Conservation (phyloP, 495 filamentous ascomycete species). For the Podospora pseudocomata region DNA sequence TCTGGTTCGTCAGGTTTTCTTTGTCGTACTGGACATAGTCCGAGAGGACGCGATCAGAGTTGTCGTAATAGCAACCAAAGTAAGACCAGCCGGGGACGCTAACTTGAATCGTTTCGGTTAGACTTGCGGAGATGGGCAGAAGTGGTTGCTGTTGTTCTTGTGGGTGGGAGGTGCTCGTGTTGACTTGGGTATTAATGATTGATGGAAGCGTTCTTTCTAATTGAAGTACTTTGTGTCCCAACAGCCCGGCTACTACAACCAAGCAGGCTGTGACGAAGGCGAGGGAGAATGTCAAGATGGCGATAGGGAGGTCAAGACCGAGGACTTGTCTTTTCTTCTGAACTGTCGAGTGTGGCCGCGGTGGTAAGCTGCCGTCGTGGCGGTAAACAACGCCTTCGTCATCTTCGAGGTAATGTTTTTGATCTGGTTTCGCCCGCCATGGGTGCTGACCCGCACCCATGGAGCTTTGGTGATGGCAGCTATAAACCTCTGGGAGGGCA, state of each 20-base stretch:
- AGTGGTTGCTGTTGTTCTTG: not conserved
- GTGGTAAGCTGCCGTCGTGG: not conserved
- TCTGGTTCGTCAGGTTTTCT: conserved; percentile 5
- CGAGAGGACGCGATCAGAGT: not conserved
- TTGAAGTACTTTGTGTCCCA: conserved; percentile 1
- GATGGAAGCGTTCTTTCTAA: not conserved
- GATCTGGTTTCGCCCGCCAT: conserved; percentile 1
- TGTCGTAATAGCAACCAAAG: conserved; percentile 5
- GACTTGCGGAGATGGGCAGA: not conserved
- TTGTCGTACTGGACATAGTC: not conserved
- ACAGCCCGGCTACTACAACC: not conserved
- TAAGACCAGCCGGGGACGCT: conserved; percentile 2
- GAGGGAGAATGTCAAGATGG: conserved; percentile 2
- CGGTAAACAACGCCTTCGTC: not conserved
- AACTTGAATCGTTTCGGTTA: conserved; percentile 1
- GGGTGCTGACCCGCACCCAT: conserved; percentile 4
- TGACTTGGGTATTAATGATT: not conserved
- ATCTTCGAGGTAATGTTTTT: not conserved
- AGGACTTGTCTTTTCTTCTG: not conserved
- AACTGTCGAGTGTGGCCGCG: not conserved
- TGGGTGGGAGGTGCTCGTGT: not conserved
- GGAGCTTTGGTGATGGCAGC: conserved; percentile 5
- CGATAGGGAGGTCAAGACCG: conserved; percentile 1
- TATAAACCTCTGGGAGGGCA: conserved; percentile 1
- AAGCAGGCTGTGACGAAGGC: not conserved